These are phyloP conservation scores for Orbilia brochopaga DNA, from an alignment of 2,329 filamentous ascomycete genomes.

Conservation along the genomic window DNA sequence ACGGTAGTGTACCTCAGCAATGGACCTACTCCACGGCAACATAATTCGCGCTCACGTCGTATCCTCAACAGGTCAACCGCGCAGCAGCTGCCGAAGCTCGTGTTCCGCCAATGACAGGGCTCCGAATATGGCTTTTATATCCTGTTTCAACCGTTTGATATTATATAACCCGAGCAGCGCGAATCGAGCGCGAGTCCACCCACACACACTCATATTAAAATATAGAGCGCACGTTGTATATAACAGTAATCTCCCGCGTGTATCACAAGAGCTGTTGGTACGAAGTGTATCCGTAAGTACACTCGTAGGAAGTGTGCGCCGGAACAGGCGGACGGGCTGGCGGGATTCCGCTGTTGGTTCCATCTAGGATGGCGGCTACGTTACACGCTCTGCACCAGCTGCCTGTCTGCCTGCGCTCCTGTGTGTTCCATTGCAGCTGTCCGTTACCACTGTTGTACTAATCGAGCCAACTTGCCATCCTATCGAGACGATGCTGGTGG, in stretches of 20 bases:
- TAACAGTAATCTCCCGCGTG: conserved; percentile 14
- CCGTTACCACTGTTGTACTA: background rate
- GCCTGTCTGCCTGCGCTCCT: background rate
- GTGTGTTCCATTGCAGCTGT: background rate
- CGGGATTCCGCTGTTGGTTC: conserved; percentile 36
- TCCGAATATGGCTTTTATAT: conserved; percentile 32
- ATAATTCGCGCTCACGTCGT: too few relatives aligned
- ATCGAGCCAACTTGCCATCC: too few relatives aligned
- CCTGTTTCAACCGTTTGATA: background rate
- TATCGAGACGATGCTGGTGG: too few relatives aligned
- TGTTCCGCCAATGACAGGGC: conserved; percentile 25
- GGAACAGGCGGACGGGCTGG: background rate
- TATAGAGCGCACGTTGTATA: too few relatives aligned
- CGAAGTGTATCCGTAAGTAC: background rate
- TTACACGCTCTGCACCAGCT: conserved; percentile 32
- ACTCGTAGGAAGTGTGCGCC: too few relatives aligned
- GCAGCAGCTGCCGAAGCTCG: background rate
- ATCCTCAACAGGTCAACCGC: background rate
- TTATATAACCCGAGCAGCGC: background rate
- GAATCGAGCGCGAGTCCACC: background rate
- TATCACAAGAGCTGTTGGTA: conserved; percentile 29
- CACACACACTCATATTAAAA: too few relatives aligned
- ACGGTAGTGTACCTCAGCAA: too few relatives aligned
- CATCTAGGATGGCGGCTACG: conserved; percentile 36
- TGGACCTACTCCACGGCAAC: too few relatives aligned